Evolutionary conservation across 1,139 yeast genomes (phyloP).

Genomic region (Kodamaea derodonti): DNA sequence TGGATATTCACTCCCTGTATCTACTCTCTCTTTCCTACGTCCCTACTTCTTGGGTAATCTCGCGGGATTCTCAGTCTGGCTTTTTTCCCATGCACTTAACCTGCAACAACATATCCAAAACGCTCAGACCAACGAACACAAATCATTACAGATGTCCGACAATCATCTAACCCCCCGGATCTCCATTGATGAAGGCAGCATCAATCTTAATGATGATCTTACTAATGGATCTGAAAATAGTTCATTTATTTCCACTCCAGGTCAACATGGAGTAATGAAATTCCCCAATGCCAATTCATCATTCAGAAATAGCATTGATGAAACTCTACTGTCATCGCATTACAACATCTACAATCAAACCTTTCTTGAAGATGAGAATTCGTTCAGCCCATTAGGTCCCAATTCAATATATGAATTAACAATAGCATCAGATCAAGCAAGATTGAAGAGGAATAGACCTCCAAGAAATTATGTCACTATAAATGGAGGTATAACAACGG

Average conservation of each 20-base stretch:
- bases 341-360: conserved; percentile 23
- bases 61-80: no score
- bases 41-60: no score
- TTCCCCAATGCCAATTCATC: conserved; percentile 23
- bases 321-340: conserved; percentile 30
- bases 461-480: conserved; percentile 33
- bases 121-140: no score
- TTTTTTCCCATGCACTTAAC: no score
- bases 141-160: no score
- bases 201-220: conserved; percentile 38
- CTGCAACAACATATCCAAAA: no score
- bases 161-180: not conserved
- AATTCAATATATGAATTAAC: conserved; percentile 76
- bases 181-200: conserved; percentile 20
- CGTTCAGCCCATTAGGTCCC: conserved; percentile 67
- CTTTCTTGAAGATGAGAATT: conserved; percentile 13
- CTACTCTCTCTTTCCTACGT: no score
- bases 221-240: conserved; percentile 27
- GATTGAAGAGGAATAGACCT: conserved; percentile 31
- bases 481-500: conserved; percentile 39
- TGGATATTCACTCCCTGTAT: no score
- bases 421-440: conserved; percentile 50
- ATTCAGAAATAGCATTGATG: conserved; percentile 36
- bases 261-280: conserved; percentile 10
- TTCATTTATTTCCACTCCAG: conserved; percentile 15